Conservation (phyloP, 345 rosid species). For the Populus ilicifolia region DNA sequence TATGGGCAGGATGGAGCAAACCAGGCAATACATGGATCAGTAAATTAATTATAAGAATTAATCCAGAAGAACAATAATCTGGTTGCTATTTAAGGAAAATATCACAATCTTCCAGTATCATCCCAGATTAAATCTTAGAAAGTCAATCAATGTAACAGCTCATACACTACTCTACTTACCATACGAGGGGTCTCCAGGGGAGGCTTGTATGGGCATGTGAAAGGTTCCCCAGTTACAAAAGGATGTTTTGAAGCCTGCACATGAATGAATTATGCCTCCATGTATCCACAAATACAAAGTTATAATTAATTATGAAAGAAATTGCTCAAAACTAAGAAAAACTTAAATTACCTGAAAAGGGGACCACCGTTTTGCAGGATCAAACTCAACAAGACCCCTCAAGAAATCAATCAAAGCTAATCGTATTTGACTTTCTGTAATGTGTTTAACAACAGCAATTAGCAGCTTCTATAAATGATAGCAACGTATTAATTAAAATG, state of each 20-base stretch:
- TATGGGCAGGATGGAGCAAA: neutral
- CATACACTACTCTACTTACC: constrained; percentile 43
- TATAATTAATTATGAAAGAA: constrained; percentile 3
- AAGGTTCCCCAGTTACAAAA: constrained; percentile 97
- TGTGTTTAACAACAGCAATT: constrained; percentile 17
- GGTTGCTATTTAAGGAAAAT: neutral
- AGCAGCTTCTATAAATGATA: constrained; percentile 20
- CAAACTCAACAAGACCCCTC: constrained; percentile 96
- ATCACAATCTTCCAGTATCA: neutral
- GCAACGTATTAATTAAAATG: neutral
- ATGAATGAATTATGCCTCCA: constrained; percentile 9
- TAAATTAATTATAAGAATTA: neutral
- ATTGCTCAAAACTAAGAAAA: constrained; percentile 10
- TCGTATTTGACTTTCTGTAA: constrained; percentile 77
- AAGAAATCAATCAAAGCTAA: constrained; percentile 93
- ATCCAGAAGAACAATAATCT: constrained; percentile 1
- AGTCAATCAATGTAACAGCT: constrained; percentile 1
- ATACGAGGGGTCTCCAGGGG: constrained; percentile 73
- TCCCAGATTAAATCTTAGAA: neutral
- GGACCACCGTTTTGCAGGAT: constrained; percentile 99
- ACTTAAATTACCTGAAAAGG: constrained; percentile 75
- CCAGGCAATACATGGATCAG: neutral
- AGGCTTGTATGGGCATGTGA: constrained; percentile 84
- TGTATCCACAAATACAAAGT: neutral
- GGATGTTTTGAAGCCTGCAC: constrained; percentile 97